These are phyloP conservation scores for Xylaria sp. DNA, from an alignment of 2,329 filamentous ascomycete genomes.

Conservation along the genomic window DNA sequence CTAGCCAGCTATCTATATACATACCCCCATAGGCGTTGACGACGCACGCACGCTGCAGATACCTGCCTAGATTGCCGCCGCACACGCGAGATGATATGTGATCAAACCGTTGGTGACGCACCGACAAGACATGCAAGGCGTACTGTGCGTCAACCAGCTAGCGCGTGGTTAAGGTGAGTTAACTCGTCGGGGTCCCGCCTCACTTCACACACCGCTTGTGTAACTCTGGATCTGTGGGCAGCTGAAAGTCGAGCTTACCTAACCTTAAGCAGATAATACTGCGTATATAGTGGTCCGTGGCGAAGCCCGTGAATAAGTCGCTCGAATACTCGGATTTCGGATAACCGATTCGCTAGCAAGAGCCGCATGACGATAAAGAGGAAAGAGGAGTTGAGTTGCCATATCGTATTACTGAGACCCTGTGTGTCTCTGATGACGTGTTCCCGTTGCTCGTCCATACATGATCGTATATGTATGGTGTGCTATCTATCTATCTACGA, in stretches of 20 bases:
- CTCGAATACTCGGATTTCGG: too few relatives aligned
- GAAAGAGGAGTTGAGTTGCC: too few relatives aligned
- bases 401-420: neutral
- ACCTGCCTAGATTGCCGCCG: neutral
- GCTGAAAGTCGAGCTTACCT: neutral
- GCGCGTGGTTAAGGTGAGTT: neutral
- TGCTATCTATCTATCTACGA: too few relatives aligned
- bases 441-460: neutral
- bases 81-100: slow-evolving; percentile 4
- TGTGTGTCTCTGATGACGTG: neutral
- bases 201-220: neutral
- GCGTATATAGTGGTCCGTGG: neutral
- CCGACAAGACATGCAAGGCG: neutral
- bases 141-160: neutral
- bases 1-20: neutral
- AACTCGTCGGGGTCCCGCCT: neutral
- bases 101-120: slow-evolving; percentile 3
- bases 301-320: neutral
- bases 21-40: neutral
- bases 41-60: neutral
- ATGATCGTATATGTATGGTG: neutral
- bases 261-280: neutral
- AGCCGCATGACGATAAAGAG: too few relatives aligned
- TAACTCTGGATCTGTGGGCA: neutral
- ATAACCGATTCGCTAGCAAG: too few relatives aligned